Evolutionary conservation across 306 rosid species (phyloP).

Genomic region (Parietaria judaica): DNA sequence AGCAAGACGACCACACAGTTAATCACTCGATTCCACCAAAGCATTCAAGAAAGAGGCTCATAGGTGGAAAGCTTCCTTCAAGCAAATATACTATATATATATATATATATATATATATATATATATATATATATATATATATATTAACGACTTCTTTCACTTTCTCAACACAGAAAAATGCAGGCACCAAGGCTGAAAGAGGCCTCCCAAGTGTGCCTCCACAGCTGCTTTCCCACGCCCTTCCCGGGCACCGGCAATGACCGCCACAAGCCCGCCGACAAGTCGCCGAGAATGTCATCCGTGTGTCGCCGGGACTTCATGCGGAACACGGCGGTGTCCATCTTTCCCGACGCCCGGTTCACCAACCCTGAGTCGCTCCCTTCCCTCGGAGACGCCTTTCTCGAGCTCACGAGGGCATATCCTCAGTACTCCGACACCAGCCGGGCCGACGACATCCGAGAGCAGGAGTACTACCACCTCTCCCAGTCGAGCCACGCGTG

Average conservation of each 20-base stretch:
- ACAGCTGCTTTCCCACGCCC: slow-evolving; percentile 54
- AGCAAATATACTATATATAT: neutral
- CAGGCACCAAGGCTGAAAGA: slow-evolving; percentile 38
- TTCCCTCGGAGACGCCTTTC: slow-evolving; percentile 52
- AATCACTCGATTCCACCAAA: neutral
- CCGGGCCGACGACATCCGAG: slow-evolving; percentile 53
- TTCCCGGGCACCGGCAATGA: slow-evolving; percentile 32
- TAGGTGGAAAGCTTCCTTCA: slow-evolving; percentile 6
- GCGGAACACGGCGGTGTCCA: slow-evolving; percentile 42
- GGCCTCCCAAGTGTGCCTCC: slow-evolving; percentile 35
- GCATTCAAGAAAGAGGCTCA: slow-evolving; percentile 1
- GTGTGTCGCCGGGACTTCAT: slow-evolving; percentile 62
- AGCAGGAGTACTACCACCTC: slow-evolving; percentile 61
- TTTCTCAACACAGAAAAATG: slow-evolving; percentile 24
- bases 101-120: neutral
- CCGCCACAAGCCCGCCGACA: slow-evolving; percentile 20
- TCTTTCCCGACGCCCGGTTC: slow-evolving; percentile 65
- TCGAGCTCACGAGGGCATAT: slow-evolving; percentile 53
- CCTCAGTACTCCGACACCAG: slow-evolving; percentile 58
- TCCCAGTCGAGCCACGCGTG: slow-evolving; percentile 46
- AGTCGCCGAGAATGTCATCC: slow-evolving; percentile 41
- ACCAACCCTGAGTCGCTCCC: slow-evolving; percentile 89
- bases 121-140: slow-evolving; percentile 11
- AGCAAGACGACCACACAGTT: neutral
- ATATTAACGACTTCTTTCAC: neutral